These are phyloP conservation scores for Calonectria fujianensis DNA, from an alignment of 2,329 filamentous ascomycete genomes.

Conservation along the genomic window DNA sequence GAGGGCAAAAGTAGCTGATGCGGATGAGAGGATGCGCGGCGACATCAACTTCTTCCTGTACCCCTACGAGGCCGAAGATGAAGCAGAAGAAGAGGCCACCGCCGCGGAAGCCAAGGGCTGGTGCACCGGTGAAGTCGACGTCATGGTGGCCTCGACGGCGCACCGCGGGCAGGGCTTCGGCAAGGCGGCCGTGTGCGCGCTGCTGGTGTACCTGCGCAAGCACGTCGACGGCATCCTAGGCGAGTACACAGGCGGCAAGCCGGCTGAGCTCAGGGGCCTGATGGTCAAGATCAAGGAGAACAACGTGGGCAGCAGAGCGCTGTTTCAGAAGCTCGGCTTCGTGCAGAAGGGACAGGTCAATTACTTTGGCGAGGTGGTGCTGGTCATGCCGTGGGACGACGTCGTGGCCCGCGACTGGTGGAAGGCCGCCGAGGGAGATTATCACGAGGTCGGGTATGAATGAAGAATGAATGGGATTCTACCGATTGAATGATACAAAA, in stretches of 20 bases:
- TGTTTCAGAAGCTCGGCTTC: conserved; percentile 74
- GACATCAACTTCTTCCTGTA: conserved; percentile 90
- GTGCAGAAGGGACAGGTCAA: conserved; percentile 70
- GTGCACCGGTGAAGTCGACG: conserved; percentile 83
- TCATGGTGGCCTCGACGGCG: conserved; percentile 84
- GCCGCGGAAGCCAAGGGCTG: conserved; percentile 41
- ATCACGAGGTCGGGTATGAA: conserved; percentile 52
- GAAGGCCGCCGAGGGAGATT: conserved; percentile 43
- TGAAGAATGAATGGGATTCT: not conserved
- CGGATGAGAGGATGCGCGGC: conserved; percentile 77
- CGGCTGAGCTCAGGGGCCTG: conserved; percentile 57
- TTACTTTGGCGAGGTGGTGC: conserved; percentile 76
- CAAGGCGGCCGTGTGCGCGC: conserved; percentile 76
- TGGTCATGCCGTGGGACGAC: conserved; percentile 64
- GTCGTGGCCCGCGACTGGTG: conserved; percentile 52
- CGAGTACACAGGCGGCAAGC: conserved; percentile 60
- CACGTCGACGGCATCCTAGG: conserved; percentile 73
- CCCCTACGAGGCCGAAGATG: conserved; percentile 69
- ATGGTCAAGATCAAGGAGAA: conserved; percentile 76
- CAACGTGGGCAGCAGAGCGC: conserved; percentile 70
- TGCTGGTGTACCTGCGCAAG: conserved; percentile 80
- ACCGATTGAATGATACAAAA: not conserved
- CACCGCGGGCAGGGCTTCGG: conserved; percentile 80
- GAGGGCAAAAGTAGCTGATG: conserved; percentile 70
- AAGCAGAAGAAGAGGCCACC: conserved; percentile 44